phyloP scores from a whole-genome alignment of 768 basidiomycete genomes.

The Boletellus sp. region DNA sequence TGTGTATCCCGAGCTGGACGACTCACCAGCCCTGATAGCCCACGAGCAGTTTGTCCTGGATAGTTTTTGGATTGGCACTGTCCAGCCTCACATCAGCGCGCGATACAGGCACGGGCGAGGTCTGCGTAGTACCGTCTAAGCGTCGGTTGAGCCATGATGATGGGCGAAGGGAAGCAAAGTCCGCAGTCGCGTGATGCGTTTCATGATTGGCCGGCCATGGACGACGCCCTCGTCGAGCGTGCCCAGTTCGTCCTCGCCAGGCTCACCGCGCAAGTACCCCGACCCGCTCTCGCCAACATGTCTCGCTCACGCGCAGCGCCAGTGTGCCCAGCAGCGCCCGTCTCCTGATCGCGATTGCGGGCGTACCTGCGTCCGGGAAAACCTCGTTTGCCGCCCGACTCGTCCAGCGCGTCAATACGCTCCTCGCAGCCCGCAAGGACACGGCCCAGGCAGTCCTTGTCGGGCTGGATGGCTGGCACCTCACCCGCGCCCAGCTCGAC shows the following conservation, averaged over 20 bases:
- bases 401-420: conserved; percentile 47
- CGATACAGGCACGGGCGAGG: neutral
- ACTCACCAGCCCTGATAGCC: conserved; percentile 86
- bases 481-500: conserved; percentile 75
- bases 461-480: conserved; percentile 91
- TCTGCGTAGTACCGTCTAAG: neutral
- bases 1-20: neutral
- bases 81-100: neutral
- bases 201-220: too few species aligned
- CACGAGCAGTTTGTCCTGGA: conserved; percentile 80
- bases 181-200: too few species aligned
- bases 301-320: neutral
- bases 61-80: conserved; percentile 68
- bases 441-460: conserved; percentile 54
- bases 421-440: conserved; percentile 25
- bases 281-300: neutral
- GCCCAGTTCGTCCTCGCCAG: conserved; percentile 36
- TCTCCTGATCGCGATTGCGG: conserved; percentile 68
- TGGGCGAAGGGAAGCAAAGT: neutral
- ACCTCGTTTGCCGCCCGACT: conserved; percentile 67
- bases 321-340: conserved; percentile 33
- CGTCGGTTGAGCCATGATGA: neutral
- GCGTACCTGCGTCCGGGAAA: conserved; percentile 87
- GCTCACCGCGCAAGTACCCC: conserved; percentile 36
- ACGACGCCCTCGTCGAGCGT: conserved; percentile 37